Conservation (phyloP, 192 early-diverging fungal species). For the Backusella westeae region DNA sequence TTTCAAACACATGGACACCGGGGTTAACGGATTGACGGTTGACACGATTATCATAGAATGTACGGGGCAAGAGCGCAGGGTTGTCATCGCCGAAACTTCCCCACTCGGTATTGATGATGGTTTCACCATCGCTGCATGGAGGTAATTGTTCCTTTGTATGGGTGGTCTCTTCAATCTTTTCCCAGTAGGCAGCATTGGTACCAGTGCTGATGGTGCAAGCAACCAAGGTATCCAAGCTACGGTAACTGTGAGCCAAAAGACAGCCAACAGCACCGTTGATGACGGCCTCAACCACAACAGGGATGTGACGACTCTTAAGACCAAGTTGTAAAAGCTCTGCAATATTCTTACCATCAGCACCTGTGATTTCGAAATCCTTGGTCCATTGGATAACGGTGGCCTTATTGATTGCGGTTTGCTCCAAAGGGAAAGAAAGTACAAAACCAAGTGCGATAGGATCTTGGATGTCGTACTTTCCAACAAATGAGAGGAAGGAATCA, state of each 20-base stretch:
- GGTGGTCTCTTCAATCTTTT: slow-evolving; percentile 57
- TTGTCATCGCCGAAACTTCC: slow-evolving; percentile 38
- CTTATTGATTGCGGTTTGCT: slow-evolving; percentile 70
- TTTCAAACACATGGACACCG: slow-evolving; percentile 82
- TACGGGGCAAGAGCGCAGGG: slow-evolving; percentile 69
- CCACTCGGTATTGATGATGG: slow-evolving; percentile 97
- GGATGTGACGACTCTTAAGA: slow-evolving; percentile 62
- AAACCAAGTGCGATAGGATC: slow-evolving; percentile 67
- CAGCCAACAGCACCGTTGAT: slow-evolving; percentile 95
- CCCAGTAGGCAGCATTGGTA: slow-evolving; percentile 93
- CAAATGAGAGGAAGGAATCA: slow-evolving; percentile 59
- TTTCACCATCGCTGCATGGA: slow-evolving; percentile 46
- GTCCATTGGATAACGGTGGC: slow-evolving; percentile 73
- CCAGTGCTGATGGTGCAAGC: slow-evolving; percentile 93
- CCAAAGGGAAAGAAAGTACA: slow-evolving; percentile 90
- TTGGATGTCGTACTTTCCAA: slow-evolving; percentile 19
- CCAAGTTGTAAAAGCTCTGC: slow-evolving; percentile 77
- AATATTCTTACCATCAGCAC: slow-evolving; percentile 79
- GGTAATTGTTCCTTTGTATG: background rate
- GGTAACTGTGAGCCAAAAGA: slow-evolving; percentile 77
- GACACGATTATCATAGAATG: slow-evolving; percentile 77
- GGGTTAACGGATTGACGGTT: slow-evolving; percentile 82
- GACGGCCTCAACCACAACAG: slow-evolving; percentile 82
- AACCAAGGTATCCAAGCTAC: slow-evolving; percentile 36
- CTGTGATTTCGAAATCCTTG: slow-evolving; percentile 83